phyloP scores from a whole-genome alignment of 257 asterid genomes.

The Cordia subcordata region DNA sequence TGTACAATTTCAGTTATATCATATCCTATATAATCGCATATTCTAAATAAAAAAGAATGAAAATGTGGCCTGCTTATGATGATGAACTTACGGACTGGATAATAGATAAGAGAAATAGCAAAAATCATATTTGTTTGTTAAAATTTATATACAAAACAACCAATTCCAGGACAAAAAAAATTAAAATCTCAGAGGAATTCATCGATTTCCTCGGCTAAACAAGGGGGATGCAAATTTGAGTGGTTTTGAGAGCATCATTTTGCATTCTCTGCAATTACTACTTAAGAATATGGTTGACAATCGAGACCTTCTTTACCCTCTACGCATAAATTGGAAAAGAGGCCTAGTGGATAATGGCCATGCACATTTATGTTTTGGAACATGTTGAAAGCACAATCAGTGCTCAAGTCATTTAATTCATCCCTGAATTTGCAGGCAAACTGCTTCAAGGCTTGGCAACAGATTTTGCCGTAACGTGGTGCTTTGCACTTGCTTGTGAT shows the following conservation, averaged over 20 bases:
- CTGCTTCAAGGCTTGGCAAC: conserved; percentile 59
- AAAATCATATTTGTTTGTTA: no score
- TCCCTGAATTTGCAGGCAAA: conserved; percentile 51
- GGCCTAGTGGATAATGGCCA: conserved; percentile 80
- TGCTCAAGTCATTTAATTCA: conserved; percentile 44
- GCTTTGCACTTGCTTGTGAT: conserved; percentile 88
- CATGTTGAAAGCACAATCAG: conserved; percentile 52
- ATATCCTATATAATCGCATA: no score
- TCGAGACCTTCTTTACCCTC: conserved; percentile 52
- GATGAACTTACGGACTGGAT: no score
- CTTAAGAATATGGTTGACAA: conserved; percentile 25
- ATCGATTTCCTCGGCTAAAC: no score
- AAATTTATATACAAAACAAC: no score
- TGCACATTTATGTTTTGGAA: conserved; percentile 62
- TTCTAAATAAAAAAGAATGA: no score
- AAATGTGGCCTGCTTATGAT: no score
- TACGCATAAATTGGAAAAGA: conserved; percentile 61
- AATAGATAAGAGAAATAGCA: no score
- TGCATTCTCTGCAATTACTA: neutral
- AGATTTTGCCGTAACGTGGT: conserved; percentile 50
- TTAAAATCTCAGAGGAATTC: no score
- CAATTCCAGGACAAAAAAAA: no score
- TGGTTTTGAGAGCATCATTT: conserved; percentile 7
- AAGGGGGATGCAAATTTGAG: no score
- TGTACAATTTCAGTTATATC: no score